Evolutionary conservation across 169 alveolate species (phyloP), one percentile per base, ranked within the genome.

Genomic region (Babesia gibsoni): DNA sequence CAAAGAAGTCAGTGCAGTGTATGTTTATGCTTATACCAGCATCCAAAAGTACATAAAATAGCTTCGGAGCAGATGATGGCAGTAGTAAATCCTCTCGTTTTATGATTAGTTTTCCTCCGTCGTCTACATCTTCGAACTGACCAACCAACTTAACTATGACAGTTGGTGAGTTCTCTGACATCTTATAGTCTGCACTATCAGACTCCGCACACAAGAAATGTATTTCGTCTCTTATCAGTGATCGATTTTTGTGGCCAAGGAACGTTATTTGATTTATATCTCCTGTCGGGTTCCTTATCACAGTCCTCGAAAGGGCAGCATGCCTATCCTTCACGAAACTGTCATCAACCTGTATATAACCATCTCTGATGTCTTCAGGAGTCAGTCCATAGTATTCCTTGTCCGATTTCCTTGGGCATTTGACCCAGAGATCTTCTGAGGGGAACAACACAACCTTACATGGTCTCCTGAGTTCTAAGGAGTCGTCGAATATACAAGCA

Each of bases 401-500:
- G 37, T 61, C 72, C 12, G 72, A 29, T 61, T 45, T 61, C 46
- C 72, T 22, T 23, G 72, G 72, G 52, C 72, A 61, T 16, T 48
- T 12, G 1, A 61, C 20, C 0, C 12, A 30, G 29, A 61, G 12
- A 22, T 61, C 49, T 12, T 61, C 72, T 7, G 72, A 61, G 27
- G 72, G 72, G 59, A n/a, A 45, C 18, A 61, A 22, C 0, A 61
- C 58, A 33, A 46, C 59, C 52, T 61, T 61, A 32, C 72, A 61
- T 2, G 72, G 72, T 33, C 45, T 27, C 72, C 72, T 45, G 6
- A 43, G 33, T 20, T 61, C 59, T 30, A 18, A 23, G 52, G 25
- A 16, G 46, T 61, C 72, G 4, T 50, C 58, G 46, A 61, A 61
- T 0, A 61, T 0, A 29, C 72, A 61, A 33, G 10, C 23, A 43